Evolutionary conservation across 2,329 filamentous ascomycete genomes (phyloP).

Genomic region (Colletotrichum agaves): DNA sequence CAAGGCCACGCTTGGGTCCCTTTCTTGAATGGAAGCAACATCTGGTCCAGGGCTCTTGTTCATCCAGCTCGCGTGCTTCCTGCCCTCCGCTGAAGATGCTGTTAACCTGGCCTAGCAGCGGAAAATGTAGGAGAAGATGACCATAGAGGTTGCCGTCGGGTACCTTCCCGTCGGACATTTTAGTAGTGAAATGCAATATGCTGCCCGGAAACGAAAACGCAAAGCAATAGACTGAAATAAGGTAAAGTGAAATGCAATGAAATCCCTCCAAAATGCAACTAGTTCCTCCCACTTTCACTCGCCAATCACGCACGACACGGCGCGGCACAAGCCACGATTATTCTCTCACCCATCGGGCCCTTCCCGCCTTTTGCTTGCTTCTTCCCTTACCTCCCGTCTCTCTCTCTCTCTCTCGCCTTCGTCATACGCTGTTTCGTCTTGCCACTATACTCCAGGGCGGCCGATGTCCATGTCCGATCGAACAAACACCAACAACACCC

Average conservation of each 20-base stretch:
- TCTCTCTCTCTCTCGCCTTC: slow-evolving; percentile 1
- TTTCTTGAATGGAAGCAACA: not conserved
- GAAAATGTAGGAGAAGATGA: too few relatives aligned
- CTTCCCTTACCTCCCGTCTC: slow-evolving; percentile 18
- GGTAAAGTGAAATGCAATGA: not conserved
- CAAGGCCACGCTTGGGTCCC: not conserved
- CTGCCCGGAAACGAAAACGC: not conserved
- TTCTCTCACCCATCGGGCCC: not conserved
- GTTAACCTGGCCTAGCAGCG: too few relatives aligned
- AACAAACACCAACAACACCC: not conserved
- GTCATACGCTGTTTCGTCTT: slow-evolving; percentile 15
- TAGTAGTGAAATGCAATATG: not conserved
- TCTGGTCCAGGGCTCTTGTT: not conserved
- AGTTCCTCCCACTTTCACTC: not conserved
- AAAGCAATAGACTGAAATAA: not conserved
- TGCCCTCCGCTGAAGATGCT: not conserved
- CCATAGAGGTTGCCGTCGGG: not conserved
- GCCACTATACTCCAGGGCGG: not conserved
- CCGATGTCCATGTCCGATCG: not conserved
- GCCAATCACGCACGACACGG: not conserved
- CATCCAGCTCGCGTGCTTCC: not conserved
- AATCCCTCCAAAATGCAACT: not conserved
- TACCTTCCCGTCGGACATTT: slow-evolving; percentile 10
- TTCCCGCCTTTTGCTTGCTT: slow-evolving; percentile 21
- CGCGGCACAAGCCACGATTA: not conserved